A percentile compares a stretch with the other conserved stretches of the same genome.
Evolutionary conservation across 1,139 yeast genomes (phyloP).

Genomic region (Pichia sp.): DNA sequence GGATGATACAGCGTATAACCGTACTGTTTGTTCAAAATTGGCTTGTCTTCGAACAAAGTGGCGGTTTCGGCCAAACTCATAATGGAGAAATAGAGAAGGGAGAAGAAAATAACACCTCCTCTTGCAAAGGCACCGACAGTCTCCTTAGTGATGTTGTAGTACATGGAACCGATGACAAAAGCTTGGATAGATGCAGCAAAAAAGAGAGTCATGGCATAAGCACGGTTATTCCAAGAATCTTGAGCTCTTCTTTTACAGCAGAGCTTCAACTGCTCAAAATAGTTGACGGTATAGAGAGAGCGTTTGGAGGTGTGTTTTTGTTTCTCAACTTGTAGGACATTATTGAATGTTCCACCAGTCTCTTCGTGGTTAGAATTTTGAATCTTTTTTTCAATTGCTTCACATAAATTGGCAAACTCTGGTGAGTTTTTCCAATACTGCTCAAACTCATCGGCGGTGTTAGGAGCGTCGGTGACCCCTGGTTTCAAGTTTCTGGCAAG

Average conservation of each 20-base stretch:
- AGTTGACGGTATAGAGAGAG: conserved; percentile 45
- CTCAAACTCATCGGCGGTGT: conserved; percentile 43
- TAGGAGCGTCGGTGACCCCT: conserved; percentile 39
- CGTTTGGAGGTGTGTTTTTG: conserved; percentile 32
- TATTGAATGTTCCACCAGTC: conserved; percentile 30
- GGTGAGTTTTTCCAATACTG: conserved; percentile 43
- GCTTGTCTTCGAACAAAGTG: conserved; percentile 40
- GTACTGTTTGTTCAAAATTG: conserved; percentile 42
- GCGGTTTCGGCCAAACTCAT: conserved; percentile 41
- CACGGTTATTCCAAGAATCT: conserved; percentile 44
- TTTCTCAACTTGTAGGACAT: conserved; percentile 35
- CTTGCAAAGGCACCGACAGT: conserved; percentile 39
- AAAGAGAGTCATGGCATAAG: conserved; percentile 41
- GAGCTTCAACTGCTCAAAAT: conserved; percentile 41
- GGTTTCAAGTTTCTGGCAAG: conserved; percentile 35
- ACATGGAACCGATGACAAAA: conserved; percentile 38
- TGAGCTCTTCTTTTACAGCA: conserved; percentile 45
- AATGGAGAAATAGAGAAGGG: conserved; percentile 41
- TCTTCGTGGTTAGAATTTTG: conserved; percentile 22
- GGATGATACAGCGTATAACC: conserved; percentile 43
- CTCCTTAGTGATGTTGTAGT: conserved; percentile 33
- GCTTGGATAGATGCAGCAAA: conserved; percentile 47
- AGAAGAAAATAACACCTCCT: conserved; percentile 40
- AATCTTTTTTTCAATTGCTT: conserved; percentile 29
- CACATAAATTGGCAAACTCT: conserved; percentile 32